Conservation (phyloP, 1,284 basidiomycete genomes). For the Apiotrichum mycotoxinovorans region DNA sequence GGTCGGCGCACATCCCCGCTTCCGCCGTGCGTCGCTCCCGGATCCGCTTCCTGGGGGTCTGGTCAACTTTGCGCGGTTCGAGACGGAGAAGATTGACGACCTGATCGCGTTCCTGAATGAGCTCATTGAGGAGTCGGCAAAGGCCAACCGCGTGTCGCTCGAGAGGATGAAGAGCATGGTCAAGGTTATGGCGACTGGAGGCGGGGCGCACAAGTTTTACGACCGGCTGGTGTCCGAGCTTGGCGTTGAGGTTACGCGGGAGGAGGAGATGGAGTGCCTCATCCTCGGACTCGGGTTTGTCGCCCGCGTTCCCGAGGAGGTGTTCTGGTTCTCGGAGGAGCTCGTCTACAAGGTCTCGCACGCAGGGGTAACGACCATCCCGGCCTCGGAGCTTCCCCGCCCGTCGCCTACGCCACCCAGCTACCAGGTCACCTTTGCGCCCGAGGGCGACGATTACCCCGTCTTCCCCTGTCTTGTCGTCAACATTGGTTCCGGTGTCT, state of each 20-base stretch:
- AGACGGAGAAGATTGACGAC: conserved; percentile 82
- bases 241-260: conserved; percentile 77
- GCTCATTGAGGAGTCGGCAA: conserved; percentile 81
- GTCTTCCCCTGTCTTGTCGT: conserved; percentile 95
- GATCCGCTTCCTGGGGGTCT: conserved; percentile 92
- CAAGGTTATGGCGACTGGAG: conserved; percentile 97
- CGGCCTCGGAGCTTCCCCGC: conserved; percentile 62
- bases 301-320: conserved; percentile 90
- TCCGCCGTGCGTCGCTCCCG: conserved; percentile 62
- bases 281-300: conserved; percentile 97
- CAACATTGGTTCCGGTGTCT: conserved; percentile 97
- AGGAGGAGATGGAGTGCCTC: conserved; percentile 99
- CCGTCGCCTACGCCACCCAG: conserved; percentile 89
- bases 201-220: conserved; percentile 92
- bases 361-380: conserved; percentile 44
- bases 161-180: conserved; percentile 88
- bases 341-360: conserved; percentile 83
- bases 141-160: conserved; percentile 81
- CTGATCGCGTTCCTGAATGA: conserved; percentile 84
- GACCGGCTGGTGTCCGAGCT: conserved; percentile 72
- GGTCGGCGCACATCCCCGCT: conserved; percentile 56
- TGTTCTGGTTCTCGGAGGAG: conserved; percentile 98
- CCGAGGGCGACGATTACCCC: conserved; percentile 56
- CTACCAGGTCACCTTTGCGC: conserved; percentile 81
- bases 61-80: conserved; percentile 96